Evolutionary conservation across 164 flowering plant genomes (phyloP).

Genomic region (Saururus chinensis): DNA sequence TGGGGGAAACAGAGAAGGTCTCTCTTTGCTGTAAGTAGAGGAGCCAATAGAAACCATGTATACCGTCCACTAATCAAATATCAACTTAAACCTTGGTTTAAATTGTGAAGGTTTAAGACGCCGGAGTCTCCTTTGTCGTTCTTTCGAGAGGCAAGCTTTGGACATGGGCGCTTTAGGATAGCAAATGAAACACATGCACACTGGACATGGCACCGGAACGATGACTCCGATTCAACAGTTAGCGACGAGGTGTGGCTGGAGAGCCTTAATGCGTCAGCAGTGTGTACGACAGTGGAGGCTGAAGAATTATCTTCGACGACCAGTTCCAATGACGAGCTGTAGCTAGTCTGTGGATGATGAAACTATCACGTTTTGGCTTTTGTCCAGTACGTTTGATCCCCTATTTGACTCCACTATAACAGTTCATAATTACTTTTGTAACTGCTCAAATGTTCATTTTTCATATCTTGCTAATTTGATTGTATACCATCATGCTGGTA

Average conservation of each 20-base stretch:
- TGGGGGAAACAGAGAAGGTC: constrained; percentile 91
- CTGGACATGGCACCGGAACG: constrained; percentile 89
- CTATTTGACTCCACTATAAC: no score
- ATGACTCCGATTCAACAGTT: constrained; percentile 31
- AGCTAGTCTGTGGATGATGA: neutral
- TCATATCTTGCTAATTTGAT: no score
- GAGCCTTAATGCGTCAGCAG: constrained; percentile 12
- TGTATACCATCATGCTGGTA: no score
- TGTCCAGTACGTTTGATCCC: no score
- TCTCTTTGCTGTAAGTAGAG: constrained; percentile 45
- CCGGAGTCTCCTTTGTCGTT: constrained; percentile 43
- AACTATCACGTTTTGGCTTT: no score
- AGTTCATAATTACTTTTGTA: no score
- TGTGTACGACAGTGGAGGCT: neutral
- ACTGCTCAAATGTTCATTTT: no score
- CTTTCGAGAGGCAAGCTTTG: constrained; percentile 70
- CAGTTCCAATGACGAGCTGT: neutral
- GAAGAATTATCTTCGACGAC: neutral
- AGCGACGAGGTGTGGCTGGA: constrained; percentile 55
- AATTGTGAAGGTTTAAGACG: constrained; percentile 34
- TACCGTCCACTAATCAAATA: no score
- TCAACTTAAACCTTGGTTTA: neutral
- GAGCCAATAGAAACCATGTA: neutral
- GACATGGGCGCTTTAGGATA: constrained; percentile 63
- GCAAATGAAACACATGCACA: constrained; percentile 50